Base-by-base conservation (phyloP, 2,329 filamentous ascomycete species). In the Myriosclerotinia scirpicola region DNA sequence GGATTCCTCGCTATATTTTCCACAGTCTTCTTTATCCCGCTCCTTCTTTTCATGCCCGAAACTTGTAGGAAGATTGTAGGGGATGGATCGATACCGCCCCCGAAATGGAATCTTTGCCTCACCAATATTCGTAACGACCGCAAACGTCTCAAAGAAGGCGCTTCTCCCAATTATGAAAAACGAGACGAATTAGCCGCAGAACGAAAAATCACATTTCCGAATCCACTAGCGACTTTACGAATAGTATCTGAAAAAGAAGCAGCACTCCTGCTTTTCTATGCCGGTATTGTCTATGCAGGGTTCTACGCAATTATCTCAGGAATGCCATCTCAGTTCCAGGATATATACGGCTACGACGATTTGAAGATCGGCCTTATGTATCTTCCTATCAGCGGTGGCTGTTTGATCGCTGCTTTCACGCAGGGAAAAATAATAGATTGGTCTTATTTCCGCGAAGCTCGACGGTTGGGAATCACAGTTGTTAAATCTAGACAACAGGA, bases 391-490 rank as follows among this genome's bases (percentile, higher is more conserved):
- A 81, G 81, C 0, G 76, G 72, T 1, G 83, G 83, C 0, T 80
- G 80, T 15, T 75, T 83, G 7, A 71, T 79, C 0, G 78, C 82
- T 74, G 83, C 61, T 81, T 86, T 73, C 34, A 74, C 73, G 12
- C 81, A 83, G 67, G 88, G 90, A 8, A 76, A 76, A 26, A 56
- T 86, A 1, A 77, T 87, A 2, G 85, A 88, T 44, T 65, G 85
- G 83, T 92, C 90, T 75, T 93, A 87, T 75, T 81, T 83, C 1
- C 84, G 88, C 1, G 82, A 89, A 67, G 87, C 88, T 15, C 74
- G 76, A 12, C 79, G 77, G 6, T 75, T 85, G 0, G 84, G 84
- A 12, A 77, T 90, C 12, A 73, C 80, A 0, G 81, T 88, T 64
- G 82, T 82, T 65, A 81, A 81, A 70, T 83, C 80, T 58, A 82